A percentile compares a stretch with the other conserved stretches of the same genome.
Conservation (phyloP, 176 grass and related monocot genomes). For the Raddia distichophylla region DNA sequence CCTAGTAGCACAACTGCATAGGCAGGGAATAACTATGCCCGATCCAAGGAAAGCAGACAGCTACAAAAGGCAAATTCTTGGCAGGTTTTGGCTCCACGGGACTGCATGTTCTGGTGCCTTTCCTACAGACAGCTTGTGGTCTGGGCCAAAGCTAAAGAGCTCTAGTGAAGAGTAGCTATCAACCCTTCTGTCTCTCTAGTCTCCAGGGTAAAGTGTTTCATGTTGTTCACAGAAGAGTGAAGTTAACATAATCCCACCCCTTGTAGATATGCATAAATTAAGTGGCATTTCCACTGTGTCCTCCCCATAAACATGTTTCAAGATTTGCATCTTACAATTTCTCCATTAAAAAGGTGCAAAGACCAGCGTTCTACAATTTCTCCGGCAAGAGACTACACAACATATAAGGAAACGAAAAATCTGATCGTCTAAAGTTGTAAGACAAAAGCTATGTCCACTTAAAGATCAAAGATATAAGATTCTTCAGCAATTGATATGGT, state of each 20-base stretch:
- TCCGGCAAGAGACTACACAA: neutral
- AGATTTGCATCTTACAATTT: neutral
- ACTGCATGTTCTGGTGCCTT: constrained; percentile 18
- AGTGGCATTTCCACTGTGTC: neutral
- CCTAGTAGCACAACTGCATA: neutral
- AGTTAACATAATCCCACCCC: constrained; percentile 11
- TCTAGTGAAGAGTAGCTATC: constrained; percentile 28
- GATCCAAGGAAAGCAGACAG: constrained; percentile 40
- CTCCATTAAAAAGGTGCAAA: neutral
- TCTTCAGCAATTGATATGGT: constrained; percentile 23
- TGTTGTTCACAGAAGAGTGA: neutral
- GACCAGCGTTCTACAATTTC: neutral
- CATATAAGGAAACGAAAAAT: neutral
- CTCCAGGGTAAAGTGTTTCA: too few relatives aligned
- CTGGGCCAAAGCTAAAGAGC: constrained; percentile 20
- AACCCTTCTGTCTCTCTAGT: constrained; percentile 26
- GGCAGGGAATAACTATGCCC: constrained; percentile 20
- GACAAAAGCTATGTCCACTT: neutral
- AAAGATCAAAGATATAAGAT: neutral
- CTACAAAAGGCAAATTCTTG: constrained; percentile 22
- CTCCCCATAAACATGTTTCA: neutral
- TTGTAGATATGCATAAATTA: neutral
- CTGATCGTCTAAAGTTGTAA: neutral
- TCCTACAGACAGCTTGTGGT: neutral
- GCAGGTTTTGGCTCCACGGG: constrained; percentile 12